Evolutionary conservation across 176 grass and related monocot genomes (phyloP).

Genomic region (Oryza glumipatula): DNA sequence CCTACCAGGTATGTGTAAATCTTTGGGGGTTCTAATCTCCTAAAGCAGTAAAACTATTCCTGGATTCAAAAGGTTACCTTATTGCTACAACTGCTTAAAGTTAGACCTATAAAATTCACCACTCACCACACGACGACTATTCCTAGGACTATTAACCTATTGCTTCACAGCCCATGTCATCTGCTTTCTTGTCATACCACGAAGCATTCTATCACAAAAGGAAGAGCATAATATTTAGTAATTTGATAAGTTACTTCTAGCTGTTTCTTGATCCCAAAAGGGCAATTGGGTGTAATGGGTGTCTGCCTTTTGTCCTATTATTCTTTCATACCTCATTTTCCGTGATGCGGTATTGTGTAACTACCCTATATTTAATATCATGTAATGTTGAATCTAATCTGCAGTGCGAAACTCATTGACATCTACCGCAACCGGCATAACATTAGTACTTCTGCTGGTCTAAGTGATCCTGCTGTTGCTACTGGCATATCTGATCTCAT

Average conservation of each 20-base stretch:
- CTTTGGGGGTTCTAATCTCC: conserved; percentile 17
- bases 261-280: background rate
- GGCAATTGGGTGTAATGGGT: conserved; percentile 28
- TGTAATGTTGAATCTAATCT: conserved; percentile 43
- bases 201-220: background rate
- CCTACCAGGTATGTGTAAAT: conserved; percentile 83
- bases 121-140: background rate
- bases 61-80: conserved; percentile 35
- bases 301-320: conserved; percentile 1
- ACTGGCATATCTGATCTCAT: conserved; percentile 97
- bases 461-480: conserved; percentile 96
- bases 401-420: conserved; percentile 91
- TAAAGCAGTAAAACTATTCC: conserved; percentile 16
- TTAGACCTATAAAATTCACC: background rate
- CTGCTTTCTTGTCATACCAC: background rate
- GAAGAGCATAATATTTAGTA: background rate
- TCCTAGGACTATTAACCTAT: background rate
- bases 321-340: background rate
- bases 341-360: conserved; percentile 11
- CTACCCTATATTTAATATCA: background rate
- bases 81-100: conserved; percentile 28
- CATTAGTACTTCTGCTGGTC: conserved; percentile 79
- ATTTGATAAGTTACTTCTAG: conserved; percentile 8
- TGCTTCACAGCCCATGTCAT: background rate
- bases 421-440: conserved; percentile 97